A percentile compares a stretch with the other conserved stretches of the same genome.
Conservation (phyloP, 2,329 filamentous ascomycete species). For the Cadophora gregata region DNA sequence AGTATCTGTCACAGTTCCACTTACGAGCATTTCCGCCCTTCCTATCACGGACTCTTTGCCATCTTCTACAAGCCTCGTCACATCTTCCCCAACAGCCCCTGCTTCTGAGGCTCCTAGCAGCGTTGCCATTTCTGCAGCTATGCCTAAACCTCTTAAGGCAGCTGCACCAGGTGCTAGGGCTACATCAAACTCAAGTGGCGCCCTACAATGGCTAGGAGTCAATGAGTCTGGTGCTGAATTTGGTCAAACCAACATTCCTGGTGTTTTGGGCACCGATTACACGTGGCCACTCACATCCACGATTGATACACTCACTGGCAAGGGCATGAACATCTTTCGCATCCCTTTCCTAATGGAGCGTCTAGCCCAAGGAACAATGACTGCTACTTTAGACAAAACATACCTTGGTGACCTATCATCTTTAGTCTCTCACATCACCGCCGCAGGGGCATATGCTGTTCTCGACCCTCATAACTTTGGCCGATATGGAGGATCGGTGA, state of each 20-base stretch:
- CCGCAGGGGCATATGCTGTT: conserved; percentile 53
- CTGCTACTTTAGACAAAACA: conserved; percentile 48
- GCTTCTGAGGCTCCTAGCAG: neutral
- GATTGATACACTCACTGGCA: conserved; percentile 31
- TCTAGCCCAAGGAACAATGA: conserved; percentile 55
- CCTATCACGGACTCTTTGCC: neutral
- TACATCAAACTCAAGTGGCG: conserved; percentile 17
- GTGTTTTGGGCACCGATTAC: conserved; percentile 61
- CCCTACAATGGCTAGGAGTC: conserved; percentile 32
- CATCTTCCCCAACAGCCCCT: neutral
- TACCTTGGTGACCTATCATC: conserved; percentile 53
- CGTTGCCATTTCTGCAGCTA: neutral
- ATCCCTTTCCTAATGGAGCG: conserved; percentile 61
- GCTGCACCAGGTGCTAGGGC: conserved; percentile 8
- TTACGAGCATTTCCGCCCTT: neutral
- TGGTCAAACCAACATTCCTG: conserved; percentile 60
- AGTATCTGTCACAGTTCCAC: neutral
- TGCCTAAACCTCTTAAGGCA: neutral
- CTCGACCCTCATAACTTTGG: conserved; percentile 58
- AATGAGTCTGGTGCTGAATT: conserved; percentile 66
- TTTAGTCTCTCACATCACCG: conserved; percentile 54
- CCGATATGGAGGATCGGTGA: conserved; percentile 50
- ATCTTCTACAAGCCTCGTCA: neutral
- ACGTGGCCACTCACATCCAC: conserved; percentile 39
- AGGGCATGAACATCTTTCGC: conserved; percentile 39